Percentiles rank a stretch among this genome's conserved stretches.
Conservation (phyloP, 2,329 filamentous ascomycete genomes). For the Neopestalotiopsis sp. region DNA sequence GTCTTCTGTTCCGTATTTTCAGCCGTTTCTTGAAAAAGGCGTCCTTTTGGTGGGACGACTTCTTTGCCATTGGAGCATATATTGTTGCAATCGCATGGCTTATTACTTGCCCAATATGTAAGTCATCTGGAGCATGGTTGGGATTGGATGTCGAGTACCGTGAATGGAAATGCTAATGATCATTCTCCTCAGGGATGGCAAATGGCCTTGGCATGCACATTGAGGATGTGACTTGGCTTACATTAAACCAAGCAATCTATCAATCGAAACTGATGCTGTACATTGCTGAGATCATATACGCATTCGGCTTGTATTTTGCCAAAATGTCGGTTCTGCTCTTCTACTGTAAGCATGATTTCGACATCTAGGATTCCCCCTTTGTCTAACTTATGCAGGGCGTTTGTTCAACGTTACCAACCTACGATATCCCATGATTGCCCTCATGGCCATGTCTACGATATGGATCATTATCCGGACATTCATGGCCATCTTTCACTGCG, state of each 20-base stretch:
- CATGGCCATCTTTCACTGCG: constrained; percentile 31
- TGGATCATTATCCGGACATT: constrained; percentile 36
- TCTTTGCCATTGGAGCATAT: constrained; percentile 1
- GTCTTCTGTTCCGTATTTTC: neutral
- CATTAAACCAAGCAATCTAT: constrained; percentile 15
- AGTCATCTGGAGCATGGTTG: neutral
- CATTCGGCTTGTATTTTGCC: constrained; percentile 33
- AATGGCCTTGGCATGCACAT: constrained; percentile 21
- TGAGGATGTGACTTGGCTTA: constrained; percentile 17
- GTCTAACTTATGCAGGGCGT: constrained; percentile 20
- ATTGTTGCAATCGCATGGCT: neutral
- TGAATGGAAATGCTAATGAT: neutral
- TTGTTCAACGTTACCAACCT: constrained; percentile 35
- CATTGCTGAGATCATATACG: constrained; percentile 34
- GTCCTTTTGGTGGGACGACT: constrained; percentile 14
- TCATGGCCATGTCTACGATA: constrained; percentile 28
- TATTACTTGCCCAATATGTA: constrained; percentile 6
- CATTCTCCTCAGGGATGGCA: constrained; percentile 6
- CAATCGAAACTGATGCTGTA: constrained; percentile 29
- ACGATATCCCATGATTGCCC: constrained; percentile 33
- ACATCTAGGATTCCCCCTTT: neutral
- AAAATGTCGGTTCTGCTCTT: constrained; percentile 37
- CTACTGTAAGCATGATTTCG: constrained; percentile 26
- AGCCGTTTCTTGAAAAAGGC: constrained; percentile 8
- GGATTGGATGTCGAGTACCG: too few relatives aligned